Base-by-base conservation (phyloP, 2,329 filamentous ascomycete species). In the Grosmannia penicillata region DNA sequence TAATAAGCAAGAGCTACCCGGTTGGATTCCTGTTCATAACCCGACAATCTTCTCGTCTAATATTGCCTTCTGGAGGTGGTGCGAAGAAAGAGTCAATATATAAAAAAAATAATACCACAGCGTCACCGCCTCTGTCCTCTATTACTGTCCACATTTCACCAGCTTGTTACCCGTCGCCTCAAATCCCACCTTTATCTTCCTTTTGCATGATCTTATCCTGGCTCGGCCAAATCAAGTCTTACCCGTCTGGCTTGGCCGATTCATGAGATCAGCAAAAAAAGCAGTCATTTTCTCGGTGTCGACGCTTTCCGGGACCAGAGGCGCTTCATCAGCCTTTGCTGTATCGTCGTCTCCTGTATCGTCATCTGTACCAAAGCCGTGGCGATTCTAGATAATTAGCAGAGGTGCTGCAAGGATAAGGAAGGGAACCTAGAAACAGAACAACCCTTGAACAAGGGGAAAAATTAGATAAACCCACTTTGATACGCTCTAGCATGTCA, bases 401-500 rank as follows among this genome's bases (percentile, higher is more conserved):
- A 71, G 39, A 70, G 71, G 44, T 75, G 70, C 68, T 76, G 44
- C 21, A 25, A 38, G 22, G 36, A 15, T 15, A 22, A 27, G 29
- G 5, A 57, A 7, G n/a, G 21, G 8, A 22, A 9, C 6, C 10
- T n/a, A 8, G n/a, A 35, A 26, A 13, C 1, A 3, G 9, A 38
- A 17, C 14, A 7, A 17, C n/a, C n/a, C n/a, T n/a, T n/a, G n/a
- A n/a, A n/a, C n/a, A n/a, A n/a, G n/a, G n/a, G n/a, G n/a, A 31
- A 31, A 15, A 37, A 21, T 8, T 4, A 18, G 10, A 38, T 7
- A 27, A 34, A 48, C 61, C 52, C 60, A 89, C 84, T 73, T 86
- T 87, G 43, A 93, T 66, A 49, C 82, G 75, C 56, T 86, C 81
- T 41, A 94, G 62, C 81, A 93, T 91, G 51, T 94, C 86, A 53